phyloP scores from a whole-genome alignment of 2,329 filamentous ascomycete species.

The Incumbomyces delicatus region DNA sequence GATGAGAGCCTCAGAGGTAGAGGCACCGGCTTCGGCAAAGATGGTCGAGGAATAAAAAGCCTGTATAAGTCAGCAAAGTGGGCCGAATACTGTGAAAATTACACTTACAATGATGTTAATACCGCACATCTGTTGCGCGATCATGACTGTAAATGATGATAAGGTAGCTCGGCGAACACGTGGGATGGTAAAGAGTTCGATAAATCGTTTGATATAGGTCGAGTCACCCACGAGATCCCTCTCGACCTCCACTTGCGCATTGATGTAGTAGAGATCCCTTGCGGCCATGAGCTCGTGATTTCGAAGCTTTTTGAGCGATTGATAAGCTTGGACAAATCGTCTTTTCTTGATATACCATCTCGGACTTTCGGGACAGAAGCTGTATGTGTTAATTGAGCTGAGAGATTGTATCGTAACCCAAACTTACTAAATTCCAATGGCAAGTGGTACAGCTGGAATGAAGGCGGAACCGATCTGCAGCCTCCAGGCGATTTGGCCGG shows the following conservation, averaged over 20 bases:
- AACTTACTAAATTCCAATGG: conserved; percentile 41
- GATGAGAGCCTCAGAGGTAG: conserved; percentile 14
- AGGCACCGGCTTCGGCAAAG: conserved; percentile 15
- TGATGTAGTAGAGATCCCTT: conserved; percentile 28
- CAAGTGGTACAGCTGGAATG: conserved; percentile 53
- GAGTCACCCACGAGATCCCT: conserved; percentile 26
- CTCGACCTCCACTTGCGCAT: conserved; percentile 27
- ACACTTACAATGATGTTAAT: conserved; percentile 19
- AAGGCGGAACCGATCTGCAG: conserved; percentile 56
- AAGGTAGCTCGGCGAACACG: conserved; percentile 36
- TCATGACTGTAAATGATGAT: conserved; percentile 24
- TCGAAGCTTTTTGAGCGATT: conserved; percentile 22
- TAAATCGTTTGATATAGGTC: conserved; percentile 34
- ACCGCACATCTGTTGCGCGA: conserved; percentile 27
- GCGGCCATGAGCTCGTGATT: conserved; percentile 23
- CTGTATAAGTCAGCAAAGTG: conserved; percentile 21
- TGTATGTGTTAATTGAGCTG: no score
- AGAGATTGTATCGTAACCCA: no score
- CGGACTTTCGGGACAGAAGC: conserved; percentile 29
- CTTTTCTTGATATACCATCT: conserved; percentile 27
- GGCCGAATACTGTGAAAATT: conserved; percentile 9
- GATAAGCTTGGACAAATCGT: conserved; percentile 22
- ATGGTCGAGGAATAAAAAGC: conserved; percentile 55
- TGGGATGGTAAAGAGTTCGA: conserved; percentile 41
- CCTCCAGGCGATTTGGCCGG: conserved; percentile 50